These are phyloP conservation scores for Phyllosticta citribraziliensis DNA, from an alignment of 2,329 filamentous ascomycete genomes.

Conservation along the genomic window DNA sequence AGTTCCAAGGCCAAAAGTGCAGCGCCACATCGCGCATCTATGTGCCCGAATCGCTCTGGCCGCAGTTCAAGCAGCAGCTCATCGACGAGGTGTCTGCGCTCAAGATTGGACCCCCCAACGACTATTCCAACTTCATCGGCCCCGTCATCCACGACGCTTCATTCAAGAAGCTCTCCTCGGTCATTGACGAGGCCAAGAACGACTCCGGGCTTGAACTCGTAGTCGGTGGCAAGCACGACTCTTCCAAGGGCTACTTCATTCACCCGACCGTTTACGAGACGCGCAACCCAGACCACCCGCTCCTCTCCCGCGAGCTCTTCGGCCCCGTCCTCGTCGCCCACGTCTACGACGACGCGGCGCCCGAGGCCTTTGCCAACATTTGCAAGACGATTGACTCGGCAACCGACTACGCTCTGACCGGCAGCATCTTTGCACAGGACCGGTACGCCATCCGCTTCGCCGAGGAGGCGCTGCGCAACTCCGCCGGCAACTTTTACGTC, in stretches of 20 bases:
- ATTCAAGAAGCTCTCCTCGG: constrained; percentile 68
- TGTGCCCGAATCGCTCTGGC: constrained; percentile 65
- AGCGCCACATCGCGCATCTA: constrained; percentile 75
- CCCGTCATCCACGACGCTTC: constrained; percentile 76
- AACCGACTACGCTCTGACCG: constrained; percentile 69
- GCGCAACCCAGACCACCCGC: constrained; percentile 61
- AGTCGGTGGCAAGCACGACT: constrained; percentile 67
- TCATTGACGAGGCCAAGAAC: constrained; percentile 70
- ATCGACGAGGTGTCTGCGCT: constrained; percentile 60
- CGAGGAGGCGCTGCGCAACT: constrained; percentile 60
- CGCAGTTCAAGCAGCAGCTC: constrained; percentile 58
- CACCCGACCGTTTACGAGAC: constrained; percentile 75
- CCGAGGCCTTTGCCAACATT: constrained; percentile 48
- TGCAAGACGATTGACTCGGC: constrained; percentile 59
- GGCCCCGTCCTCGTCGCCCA: constrained; percentile 66
- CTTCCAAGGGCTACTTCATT: constrained; percentile 71
- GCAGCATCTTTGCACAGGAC: constrained; percentile 64
- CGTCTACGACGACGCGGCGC: constrained; percentile 62
- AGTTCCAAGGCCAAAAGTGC: constrained; percentile 89
- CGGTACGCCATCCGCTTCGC: constrained; percentile 55
- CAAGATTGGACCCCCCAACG: constrained; percentile 58
- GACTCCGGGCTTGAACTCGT: constrained; percentile 65
- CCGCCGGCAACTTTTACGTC: constrained; percentile 77
- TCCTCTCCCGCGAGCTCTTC: constrained; percentile 72
- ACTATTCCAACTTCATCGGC: constrained; percentile 72